Base-by-base conservation (phyloP, 2,329 filamentous ascomycete species). In the Alternaria sp. region DNA sequence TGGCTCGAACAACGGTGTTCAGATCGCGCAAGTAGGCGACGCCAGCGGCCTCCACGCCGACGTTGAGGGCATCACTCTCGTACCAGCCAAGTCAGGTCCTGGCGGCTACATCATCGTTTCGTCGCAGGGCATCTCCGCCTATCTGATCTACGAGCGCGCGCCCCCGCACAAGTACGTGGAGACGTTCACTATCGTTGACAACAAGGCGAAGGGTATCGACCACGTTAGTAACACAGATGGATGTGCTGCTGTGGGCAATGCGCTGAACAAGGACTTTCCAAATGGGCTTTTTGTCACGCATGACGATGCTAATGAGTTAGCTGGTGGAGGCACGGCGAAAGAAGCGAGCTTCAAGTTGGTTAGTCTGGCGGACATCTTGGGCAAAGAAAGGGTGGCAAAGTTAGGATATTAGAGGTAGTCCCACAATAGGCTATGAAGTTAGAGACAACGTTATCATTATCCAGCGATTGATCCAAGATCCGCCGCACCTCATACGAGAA, bases 201-300 rank as follows among this genome's bases (percentile, higher is more conserved):
- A 84, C 4, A 66, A 73, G 0, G 76, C 82, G 36, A 81, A 78
- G 0, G 74, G 78, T 3, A 76, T 87, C 21, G 86, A 87, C 54
- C 80, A 78, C 6, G 85, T 87, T 6, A 84, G 82, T 13, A 87
- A 87, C 64, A 87, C 85, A 0, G 86, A 87, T 58, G 85, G 86
- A 0, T 75, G 87, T 26, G 65, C 84, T 0, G 85, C 82, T 0
- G 82, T 87, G 4, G 82, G 84, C 0, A 79, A 77, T 1, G 75
- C 69, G 0, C 72, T 87, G 43, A 83, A 83, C 28, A 68, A 66
- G 3, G 74, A 77, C 30, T 77, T 77, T 28, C 72, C 71, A 0
- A 17, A 73, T 8, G 85, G 86, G 0, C 49, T 87, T 23, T 68
- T 87, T 3, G 84, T 87, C 5, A 81, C 84, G 12, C 85, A 87